These are phyloP conservation scores for Nasturtium officinale DNA, from an alignment of 345 rosid species.

Conservation along the genomic window DNA sequence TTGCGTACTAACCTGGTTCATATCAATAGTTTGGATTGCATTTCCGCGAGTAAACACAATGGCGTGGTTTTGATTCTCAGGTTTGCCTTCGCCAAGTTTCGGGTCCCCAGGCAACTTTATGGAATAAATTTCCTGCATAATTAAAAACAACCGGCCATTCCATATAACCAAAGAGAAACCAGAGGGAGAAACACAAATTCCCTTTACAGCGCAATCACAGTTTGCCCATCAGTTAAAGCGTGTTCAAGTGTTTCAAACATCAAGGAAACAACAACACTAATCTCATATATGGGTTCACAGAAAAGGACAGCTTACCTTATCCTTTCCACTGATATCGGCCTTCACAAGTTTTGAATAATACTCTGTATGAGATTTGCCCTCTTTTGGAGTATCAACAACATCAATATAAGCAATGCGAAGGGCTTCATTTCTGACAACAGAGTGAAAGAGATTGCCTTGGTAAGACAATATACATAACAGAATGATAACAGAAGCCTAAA, in stretches of 20 bases:
- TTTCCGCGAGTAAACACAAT: slow-evolving; percentile 94
- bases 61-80: slow-evolving; percentile 99
- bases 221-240: slow-evolving; percentile 13
- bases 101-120: slow-evolving; percentile 96
- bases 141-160: slow-evolving; percentile 19
- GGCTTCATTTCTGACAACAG: slow-evolving; percentile 84
- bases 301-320: slow-evolving; percentile 61
- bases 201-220: slow-evolving; percentile 15
- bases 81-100: slow-evolving; percentile 97
- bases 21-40: slow-evolving; percentile 96
- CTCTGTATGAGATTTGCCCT: slow-evolving; percentile 73
- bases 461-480: slow-evolving; percentile 16
- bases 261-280: slow-evolving; percentile 26
- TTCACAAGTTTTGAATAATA: slow-evolving; percentile 94
- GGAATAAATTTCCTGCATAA: slow-evolving; percentile 84
- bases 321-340: slow-evolving; percentile 94
- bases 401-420: slow-evolving; percentile 96
- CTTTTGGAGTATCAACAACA: slow-evolving; percentile 76
- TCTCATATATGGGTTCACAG: slow-evolving; percentile 22
- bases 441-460: slow-evolving; percentile 29
- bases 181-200: slow-evolving; percentile 10
- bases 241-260: slow-evolving; percentile 22
- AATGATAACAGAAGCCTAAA: slow-evolving; percentile 30
- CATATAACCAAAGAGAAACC: slow-evolving; percentile 3
- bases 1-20: slow-evolving; percentile 76